A percentile compares a stretch with the other conserved stretches of the same genome.
Conservation (phyloP, 1,139 yeast species). For the Debaryomyces subglobosus region DNA sequence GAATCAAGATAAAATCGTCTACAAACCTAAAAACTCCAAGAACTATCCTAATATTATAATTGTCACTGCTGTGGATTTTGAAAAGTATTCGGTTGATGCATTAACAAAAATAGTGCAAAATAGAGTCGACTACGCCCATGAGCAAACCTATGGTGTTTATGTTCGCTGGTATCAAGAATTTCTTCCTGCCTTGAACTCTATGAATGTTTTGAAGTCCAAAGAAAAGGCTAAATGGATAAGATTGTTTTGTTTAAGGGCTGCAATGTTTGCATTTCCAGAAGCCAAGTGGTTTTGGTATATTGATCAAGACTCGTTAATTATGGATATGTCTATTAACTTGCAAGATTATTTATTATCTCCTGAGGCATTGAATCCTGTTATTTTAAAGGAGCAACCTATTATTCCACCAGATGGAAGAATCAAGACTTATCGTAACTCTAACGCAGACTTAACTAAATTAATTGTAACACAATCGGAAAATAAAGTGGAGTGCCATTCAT, state of each 20-base stretch:
- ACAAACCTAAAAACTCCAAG: constrained; percentile 40
- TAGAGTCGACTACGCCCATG: constrained; percentile 78
- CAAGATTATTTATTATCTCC: constrained; percentile 59
- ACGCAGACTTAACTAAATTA: constrained; percentile 55
- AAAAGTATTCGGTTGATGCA: constrained; percentile 60
- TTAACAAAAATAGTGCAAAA: constrained; percentile 73
- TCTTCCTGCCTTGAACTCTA: constrained; percentile 55
- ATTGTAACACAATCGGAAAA: constrained; percentile 67
- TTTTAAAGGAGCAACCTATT: constrained; percentile 69
- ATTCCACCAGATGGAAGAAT: constrained; percentile 70
- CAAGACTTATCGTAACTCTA: constrained; percentile 66
- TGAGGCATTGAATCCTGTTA: constrained; percentile 56
- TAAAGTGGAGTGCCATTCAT: constrained; percentile 67
- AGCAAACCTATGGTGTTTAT: constrained; percentile 75
- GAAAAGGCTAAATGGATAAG: constrained; percentile 61
- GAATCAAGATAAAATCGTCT: constrained; percentile 66
- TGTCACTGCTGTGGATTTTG: constrained; percentile 83
- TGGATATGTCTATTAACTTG: constrained; percentile 63
- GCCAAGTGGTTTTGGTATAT: constrained; percentile 86
- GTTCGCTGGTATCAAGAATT: constrained; percentile 86
- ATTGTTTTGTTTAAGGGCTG: constrained; percentile 66
- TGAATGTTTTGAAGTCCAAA: constrained; percentile 34
- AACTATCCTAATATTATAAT: constrained; percentile 68
- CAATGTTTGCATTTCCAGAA: constrained; percentile 83
- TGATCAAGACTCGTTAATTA: constrained; percentile 73